Evolutionary conservation across 371 early-diverging fungal species (phyloP).

Genomic region (Parasitella parasitica): DNA sequence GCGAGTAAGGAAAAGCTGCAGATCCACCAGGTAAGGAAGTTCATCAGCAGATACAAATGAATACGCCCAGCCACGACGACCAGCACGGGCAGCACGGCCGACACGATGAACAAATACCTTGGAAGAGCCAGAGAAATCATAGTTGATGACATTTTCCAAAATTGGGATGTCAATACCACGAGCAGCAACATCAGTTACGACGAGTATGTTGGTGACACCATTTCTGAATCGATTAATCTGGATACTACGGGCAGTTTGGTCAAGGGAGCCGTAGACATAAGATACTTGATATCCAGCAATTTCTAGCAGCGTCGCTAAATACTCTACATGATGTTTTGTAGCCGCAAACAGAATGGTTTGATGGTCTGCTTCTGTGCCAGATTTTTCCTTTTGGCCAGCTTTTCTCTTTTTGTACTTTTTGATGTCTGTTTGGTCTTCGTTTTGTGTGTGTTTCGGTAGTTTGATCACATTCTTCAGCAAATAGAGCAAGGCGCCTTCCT

Average conservation of each 20-base stretch:
- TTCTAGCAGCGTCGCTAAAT: conserved; percentile 72
- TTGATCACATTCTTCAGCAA: conserved; percentile 79
- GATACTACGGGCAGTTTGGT: conserved; percentile 88
- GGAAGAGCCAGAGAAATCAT: conserved; percentile 91
- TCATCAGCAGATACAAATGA: conserved; percentile 90
- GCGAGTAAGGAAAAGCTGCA: conserved; percentile 88
- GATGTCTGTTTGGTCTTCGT: conserved; percentile 9
- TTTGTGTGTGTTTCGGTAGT: conserved; percentile 53
- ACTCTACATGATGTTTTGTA: conserved; percentile 97
- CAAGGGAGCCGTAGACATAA: conserved; percentile 93
- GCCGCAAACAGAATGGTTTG: conserved; percentile 94
- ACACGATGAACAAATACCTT: conserved; percentile 99
- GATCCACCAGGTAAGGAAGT: conserved; percentile 87
- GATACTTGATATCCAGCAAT: conserved; percentile 75
- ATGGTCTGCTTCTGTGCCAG: conserved; percentile 47
- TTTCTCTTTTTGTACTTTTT: conserved; percentile 25
- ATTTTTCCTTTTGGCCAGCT: conserved; percentile 46
- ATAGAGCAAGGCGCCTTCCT: conserved; percentile 88
- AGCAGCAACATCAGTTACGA: conserved; percentile 99
- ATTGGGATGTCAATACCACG: conserved; percentile 99
- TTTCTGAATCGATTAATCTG: conserved; percentile 84
- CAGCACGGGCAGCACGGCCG: conserved; percentile 97
- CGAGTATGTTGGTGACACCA: conserved; percentile 77
- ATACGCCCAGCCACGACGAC: conserved; percentile 91
- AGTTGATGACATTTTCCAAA: conserved; percentile 96